Conservation (phyloP, 192 early-diverging fungal genomes). For the Powellomyces hirtus region DNA sequence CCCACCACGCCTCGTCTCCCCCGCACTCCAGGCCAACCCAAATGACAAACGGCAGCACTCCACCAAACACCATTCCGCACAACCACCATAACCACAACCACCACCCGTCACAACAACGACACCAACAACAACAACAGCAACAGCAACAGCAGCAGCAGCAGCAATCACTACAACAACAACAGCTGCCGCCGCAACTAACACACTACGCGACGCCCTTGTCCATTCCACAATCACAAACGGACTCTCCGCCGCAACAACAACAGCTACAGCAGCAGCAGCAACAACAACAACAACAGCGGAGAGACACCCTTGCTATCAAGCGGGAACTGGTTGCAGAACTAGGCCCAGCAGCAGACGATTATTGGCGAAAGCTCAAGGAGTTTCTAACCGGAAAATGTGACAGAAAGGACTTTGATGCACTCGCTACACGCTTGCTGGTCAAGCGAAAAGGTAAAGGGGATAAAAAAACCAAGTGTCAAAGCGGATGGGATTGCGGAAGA, state of each 20-base stretch:
- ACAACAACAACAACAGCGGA: slow-evolving; percentile 7
- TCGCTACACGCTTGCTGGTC: slow-evolving; percentile 9
- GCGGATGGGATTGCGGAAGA: too few species aligned
- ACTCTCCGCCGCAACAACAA: too few species aligned
- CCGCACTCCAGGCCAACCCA: neutral
- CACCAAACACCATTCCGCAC: neutral
- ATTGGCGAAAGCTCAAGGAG: slow-evolving; percentile 40
- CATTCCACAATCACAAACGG: too few species aligned
- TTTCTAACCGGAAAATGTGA: slow-evolving; percentile 31
- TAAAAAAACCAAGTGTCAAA: too few species aligned
- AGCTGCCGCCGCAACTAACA: neutral
- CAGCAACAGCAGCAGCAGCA: neutral
- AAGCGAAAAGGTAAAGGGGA: slow-evolving; percentile 21
- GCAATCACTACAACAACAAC: neutral
- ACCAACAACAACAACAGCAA: neutral
- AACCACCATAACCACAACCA: neutral
- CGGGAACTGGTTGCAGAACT: slow-evolving; percentile 37
- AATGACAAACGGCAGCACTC: neutral
- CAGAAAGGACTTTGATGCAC: slow-evolving; percentile 22
- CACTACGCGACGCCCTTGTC: too few species aligned
- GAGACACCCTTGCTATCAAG: slow-evolving; percentile 42
- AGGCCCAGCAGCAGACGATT: slow-evolving; percentile 35
- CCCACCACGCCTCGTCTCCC: neutral
- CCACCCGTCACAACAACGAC: neutral
- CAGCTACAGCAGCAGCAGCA: neutral